These are phyloP conservation scores for Aplosporella prunicola DNA, from an alignment of 2,329 filamentous ascomycete genomes.

Conservation along the genomic window DNA sequence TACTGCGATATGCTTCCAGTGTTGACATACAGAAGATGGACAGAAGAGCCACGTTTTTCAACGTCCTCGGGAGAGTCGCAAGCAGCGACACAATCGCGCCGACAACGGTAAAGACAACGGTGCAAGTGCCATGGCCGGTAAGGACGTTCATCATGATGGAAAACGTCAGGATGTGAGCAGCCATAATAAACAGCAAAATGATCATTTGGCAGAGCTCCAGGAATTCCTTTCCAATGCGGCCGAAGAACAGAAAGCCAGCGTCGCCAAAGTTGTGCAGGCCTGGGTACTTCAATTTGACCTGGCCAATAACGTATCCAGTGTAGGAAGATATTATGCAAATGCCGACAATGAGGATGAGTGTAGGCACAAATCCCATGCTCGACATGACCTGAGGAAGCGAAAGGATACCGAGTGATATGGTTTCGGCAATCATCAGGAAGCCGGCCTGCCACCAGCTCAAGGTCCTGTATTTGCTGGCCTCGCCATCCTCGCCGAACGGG, in stretches of 20 bases:
- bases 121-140: slow-evolving; percentile 52
- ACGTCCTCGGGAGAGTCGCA: slow-evolving; percentile 51
- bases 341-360: slow-evolving; percentile 6
- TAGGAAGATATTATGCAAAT: slow-evolving; percentile 14
- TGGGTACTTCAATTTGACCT: slow-evolving; percentile 49
- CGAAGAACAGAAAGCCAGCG: slow-evolving; percentile 7
- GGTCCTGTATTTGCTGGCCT: slow-evolving; percentile 41
- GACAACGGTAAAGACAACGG: slow-evolving; percentile 53
- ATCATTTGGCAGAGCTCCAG: slow-evolving; percentile 52
- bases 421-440: slow-evolving; percentile 46
- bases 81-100: slow-evolving; percentile 51
- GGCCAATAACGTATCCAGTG: slow-evolving; percentile 46
- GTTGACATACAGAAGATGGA: slow-evolving; percentile 45
- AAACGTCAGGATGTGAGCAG: background rate
- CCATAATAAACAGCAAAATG: slow-evolving; percentile 50
- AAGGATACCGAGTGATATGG: slow-evolving; percentile 40
- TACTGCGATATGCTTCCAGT: too few species aligned
- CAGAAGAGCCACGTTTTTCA: slow-evolving; percentile 50
- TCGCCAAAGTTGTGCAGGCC: slow-evolving; percentile 2
- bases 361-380: slow-evolving; percentile 9
- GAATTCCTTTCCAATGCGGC: slow-evolving; percentile 36
- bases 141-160: slow-evolving; percentile 53
- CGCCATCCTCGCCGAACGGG: slow-evolving; percentile 20
- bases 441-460: slow-evolving; percentile 34
- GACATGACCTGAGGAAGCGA: slow-evolving; percentile 7